Evolutionary conservation across 2,329 filamentous ascomycete species (phyloP).

Genomic region (Trichoderma lentiforme): DNA sequence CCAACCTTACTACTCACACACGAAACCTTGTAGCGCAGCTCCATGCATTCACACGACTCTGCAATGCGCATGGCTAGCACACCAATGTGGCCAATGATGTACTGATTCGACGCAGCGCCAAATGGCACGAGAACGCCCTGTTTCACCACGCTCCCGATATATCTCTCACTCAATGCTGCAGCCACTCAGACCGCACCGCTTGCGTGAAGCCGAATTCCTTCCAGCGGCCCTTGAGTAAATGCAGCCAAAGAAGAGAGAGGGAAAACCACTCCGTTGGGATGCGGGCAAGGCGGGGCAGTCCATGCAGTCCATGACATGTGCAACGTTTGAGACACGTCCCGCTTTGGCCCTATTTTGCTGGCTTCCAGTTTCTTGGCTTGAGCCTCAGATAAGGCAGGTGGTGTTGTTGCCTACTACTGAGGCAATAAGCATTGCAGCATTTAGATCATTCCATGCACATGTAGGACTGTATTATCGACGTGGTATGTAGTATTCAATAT

Average conservation of each 20-base stretch:
- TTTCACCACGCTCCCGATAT: slow-evolving; percentile 11
- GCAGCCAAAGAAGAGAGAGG: not conserved
- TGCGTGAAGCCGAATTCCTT: not conserved
- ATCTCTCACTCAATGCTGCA: slow-evolving; percentile 2
- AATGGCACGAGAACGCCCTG: not conserved
- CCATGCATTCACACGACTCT: not conserved
- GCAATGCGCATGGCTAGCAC: not conserved
- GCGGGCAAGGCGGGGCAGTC: not conserved
- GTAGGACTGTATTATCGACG: not conserved
- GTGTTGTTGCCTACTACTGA: not conserved
- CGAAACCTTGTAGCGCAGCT: not conserved
- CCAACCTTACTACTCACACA: not conserved
- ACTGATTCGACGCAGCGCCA: not conserved
- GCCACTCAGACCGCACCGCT: not conserved
- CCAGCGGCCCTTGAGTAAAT: not conserved
- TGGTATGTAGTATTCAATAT: not conserved
- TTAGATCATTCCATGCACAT: not conserved
- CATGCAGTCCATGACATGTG: not conserved
- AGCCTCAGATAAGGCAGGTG: not conserved
- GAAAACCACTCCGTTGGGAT: not conserved
- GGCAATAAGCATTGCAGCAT: not conserved
- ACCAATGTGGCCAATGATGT: not conserved
- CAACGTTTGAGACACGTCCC: not conserved
- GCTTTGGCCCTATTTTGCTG: not conserved
- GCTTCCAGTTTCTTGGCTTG: not conserved